phyloP scores from a whole-genome alignment of 192 early-diverging fungal species.

The Borealophlyctis nickersoniae region DNA sequence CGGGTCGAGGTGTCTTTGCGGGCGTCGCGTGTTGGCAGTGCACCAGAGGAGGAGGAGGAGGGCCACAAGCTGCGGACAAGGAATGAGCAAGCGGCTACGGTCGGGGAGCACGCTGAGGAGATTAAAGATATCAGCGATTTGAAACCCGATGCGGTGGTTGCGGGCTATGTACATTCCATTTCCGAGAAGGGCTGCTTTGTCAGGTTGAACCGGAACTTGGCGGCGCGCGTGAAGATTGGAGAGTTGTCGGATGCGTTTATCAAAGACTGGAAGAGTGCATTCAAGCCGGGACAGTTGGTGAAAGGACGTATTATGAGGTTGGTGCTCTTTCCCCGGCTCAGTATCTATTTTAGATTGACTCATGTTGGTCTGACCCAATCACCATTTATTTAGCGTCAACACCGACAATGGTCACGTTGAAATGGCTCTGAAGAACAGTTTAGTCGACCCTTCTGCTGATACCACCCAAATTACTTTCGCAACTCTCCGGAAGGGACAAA shows the following conservation, averaged over 20 bases:
- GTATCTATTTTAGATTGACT: too few relatives aligned
- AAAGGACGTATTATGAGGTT: conserved; percentile 61
- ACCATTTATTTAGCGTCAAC: conserved; percentile 45
- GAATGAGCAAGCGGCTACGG: conserved; percentile 12
- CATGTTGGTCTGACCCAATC: not conserved
- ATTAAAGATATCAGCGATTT: conserved; percentile 21
- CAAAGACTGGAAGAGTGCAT: conserved; percentile 76
- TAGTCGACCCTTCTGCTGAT: conserved; percentile 45
- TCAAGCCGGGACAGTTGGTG: conserved; percentile 73
- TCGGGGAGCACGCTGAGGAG: conserved; percentile 17
- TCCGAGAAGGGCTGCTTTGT: conserved; percentile 65
- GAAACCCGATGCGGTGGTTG: conserved; percentile 26
- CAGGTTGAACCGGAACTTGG: conserved; percentile 54
- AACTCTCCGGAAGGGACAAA: conserved; percentile 67
- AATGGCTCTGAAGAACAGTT: conserved; percentile 64
- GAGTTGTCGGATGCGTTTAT: conserved; percentile 83
- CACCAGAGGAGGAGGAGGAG: not conserved
- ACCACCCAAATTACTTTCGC: conserved; percentile 45
- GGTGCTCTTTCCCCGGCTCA: not conserved
- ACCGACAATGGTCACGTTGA: conserved; percentile 58
- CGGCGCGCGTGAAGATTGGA: conserved; percentile 79
- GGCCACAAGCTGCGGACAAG: conserved; percentile 7
- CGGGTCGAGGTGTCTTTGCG: conserved; percentile 66
- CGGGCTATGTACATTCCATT: conserved; percentile 45
- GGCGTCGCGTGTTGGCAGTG: conserved; percentile 17